Conservation (phyloP, 441 rosid genomes). For the Caryocar brasiliense region DNA sequence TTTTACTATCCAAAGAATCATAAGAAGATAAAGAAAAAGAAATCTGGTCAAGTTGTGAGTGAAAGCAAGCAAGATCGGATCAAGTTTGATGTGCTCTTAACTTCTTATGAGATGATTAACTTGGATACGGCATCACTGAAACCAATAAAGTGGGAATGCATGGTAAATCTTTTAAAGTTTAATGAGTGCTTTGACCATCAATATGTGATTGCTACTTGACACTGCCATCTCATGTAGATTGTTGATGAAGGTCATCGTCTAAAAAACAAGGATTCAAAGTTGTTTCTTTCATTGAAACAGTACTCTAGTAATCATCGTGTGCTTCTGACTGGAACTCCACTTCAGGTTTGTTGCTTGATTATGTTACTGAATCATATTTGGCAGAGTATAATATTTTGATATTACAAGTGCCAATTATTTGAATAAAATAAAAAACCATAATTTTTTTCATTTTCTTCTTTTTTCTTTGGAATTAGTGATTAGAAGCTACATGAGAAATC, state of each 20-base stretch:
- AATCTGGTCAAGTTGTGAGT: constrained; percentile 62
- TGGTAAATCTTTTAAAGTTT: constrained; percentile 47
- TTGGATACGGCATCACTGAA: constrained; percentile 67
- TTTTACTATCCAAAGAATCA: constrained; percentile 70
- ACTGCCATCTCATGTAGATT: constrained; percentile 47
- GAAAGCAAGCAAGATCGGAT: constrained; percentile 91
- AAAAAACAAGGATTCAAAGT: constrained; percentile 93
- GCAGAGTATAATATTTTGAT: not conserved
- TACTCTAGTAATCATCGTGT: constrained; percentile 78
- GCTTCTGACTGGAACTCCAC: constrained; percentile 98
- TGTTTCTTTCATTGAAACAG: constrained; percentile 80
- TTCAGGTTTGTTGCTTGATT: constrained; percentile 58
- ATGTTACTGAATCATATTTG: not conserved
- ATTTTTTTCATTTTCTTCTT: too few relatives aligned
- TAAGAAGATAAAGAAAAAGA: constrained; percentile 76
- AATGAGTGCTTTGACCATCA: constrained; percentile 7
- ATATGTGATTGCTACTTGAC: constrained; percentile 14
- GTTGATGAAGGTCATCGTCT: constrained; percentile 99
- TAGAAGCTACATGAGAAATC: too few relatives aligned
- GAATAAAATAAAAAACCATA: not conserved
- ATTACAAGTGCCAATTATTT: not conserved
- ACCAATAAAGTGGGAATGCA: constrained; percentile 96
- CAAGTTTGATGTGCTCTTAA: constrained; percentile 91
- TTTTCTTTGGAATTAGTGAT: too few relatives aligned
- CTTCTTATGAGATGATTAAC: constrained; percentile 98